Base-by-base conservation (phyloP, 73 alveolate genomes). In the Blepharisma japonicum region DNA sequence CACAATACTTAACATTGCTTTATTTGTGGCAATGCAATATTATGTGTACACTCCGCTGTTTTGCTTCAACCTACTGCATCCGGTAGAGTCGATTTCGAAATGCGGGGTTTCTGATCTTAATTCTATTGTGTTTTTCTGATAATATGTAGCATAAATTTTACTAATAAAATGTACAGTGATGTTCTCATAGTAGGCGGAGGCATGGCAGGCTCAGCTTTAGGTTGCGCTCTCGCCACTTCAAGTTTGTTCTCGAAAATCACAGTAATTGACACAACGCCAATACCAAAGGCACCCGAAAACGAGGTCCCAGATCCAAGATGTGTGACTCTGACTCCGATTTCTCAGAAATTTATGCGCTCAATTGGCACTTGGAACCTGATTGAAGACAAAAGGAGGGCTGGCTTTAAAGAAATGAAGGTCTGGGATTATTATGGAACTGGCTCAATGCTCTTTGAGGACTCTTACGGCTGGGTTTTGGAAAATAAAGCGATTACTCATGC, bases 281-380 rank as follows among this genome's bases (percentile, higher is more conserved):
- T 61, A 6, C 92, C 92, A 21, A 18, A 20, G 11, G 21, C 77
- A 21, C 45, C 45, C 20, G 25, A 49, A 46, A 46, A 78, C 71
- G 6, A 82, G 48, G 25, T 71, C 6, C 92, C 92, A 9, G 92
- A 85, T 23, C 80, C 92, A 6, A 80, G 85, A 80, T 84, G 78
- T 14, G 68, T 85, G n/a, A 80, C 92, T 42, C 53, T 80, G 6
- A 42, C 88, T 45, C 86, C 83, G 6, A 50, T 70, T 45, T 53
- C 88, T 6, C 85, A 79, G n/a, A 42, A 79, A 25, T 71, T 85
- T 50, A 68, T 85, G 27, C 56, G 49, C 9, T 85, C 92, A 7
- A 27, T 85, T 38, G 92, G 86, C 6, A 86, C 66, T 5, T 77
- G 81, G 27, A 56, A 85, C 38, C 6, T 18, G 45, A 54, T 83